A percentile compares a stretch with the other conserved stretches of the same genome.
phyloP scores from a whole-genome alignment of 2,329 filamentous ascomycete genomes.

The Alternaria arborescens region DNA sequence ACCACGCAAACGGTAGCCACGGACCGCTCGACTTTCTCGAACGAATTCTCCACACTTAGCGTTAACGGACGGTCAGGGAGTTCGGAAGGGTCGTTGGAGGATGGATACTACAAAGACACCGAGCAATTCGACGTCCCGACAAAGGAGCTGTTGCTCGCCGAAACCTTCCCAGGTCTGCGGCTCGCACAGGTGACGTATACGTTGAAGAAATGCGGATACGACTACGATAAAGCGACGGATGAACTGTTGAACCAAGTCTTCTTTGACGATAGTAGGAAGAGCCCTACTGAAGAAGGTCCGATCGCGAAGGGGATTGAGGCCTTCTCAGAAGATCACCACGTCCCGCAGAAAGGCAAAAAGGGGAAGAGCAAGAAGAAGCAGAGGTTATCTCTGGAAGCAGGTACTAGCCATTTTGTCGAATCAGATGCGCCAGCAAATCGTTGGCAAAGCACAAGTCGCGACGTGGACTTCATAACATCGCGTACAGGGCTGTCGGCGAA shows the following conservation, averaged over 20 bases:
- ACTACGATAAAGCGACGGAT: slow-evolving; percentile 77
- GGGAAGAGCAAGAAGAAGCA: slow-evolving; percentile 56
- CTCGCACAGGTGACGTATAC: slow-evolving; percentile 71
- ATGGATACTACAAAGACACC: slow-evolving; percentile 47
- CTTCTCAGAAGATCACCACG: slow-evolving; percentile 69
- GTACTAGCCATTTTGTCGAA: slow-evolving; percentile 35
- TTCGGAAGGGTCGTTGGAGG: slow-evolving; percentile 34
- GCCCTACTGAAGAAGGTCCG: slow-evolving; percentile 52
- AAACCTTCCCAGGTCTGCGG: slow-evolving; percentile 77
- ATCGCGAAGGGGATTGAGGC: slow-evolving; percentile 79
- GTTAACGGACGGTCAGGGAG: slow-evolving; percentile 28
- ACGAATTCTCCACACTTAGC: slow-evolving; percentile 54
- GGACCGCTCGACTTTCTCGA: slow-evolving; percentile 60
- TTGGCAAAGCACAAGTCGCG: slow-evolving; percentile 65
- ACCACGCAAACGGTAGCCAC: slow-evolving; percentile 57
- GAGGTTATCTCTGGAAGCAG: slow-evolving; percentile 29
- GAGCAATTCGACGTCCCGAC: slow-evolving; percentile 63
- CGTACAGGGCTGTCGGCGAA: slow-evolving; percentile 59
- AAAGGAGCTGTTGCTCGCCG: slow-evolving; percentile 69
- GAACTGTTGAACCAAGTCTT: slow-evolving; percentile 81
- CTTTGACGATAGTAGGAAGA: slow-evolving; percentile 71
- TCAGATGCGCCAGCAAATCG: slow-evolving; percentile 55
- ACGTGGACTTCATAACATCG: slow-evolving; percentile 68
- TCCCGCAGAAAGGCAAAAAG: slow-evolving; percentile 51
- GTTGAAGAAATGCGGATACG: slow-evolving; percentile 71